phyloP scores from a whole-genome alignment of 2,329 filamentous ascomycete genomes.

The Colletotrichum liaoningense region DNA sequence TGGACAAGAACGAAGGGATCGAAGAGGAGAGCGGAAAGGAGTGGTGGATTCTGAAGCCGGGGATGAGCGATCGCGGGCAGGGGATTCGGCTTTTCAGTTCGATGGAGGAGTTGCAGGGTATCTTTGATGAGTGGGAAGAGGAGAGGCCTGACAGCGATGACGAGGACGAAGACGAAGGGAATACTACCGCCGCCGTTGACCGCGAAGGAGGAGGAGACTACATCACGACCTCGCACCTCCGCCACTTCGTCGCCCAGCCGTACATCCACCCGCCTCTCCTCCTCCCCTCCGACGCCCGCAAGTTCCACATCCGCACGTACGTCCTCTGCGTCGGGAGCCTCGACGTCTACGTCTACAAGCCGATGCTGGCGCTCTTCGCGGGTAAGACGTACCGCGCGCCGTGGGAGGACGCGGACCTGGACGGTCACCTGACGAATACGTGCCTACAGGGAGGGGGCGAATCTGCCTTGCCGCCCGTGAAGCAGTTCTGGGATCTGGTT shows the following conservation, averaged over 20 bases:
- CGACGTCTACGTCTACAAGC: constrained; percentile 85
- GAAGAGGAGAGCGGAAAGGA: constrained; percentile 60
- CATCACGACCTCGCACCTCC: constrained; percentile 89
- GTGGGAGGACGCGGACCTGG: constrained; percentile 64
- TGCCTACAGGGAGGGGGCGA: constrained; percentile 78
- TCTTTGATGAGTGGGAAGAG: constrained; percentile 93
- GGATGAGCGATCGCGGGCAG: constrained; percentile 96
- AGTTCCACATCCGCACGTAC: constrained; percentile 96
- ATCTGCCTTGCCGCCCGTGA: constrained; percentile 70
- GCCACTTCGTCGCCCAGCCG: constrained; percentile 95
- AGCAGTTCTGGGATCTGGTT: constrained; percentile 77
- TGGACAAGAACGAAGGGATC: constrained; percentile 69
- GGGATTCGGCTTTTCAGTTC: constrained; percentile 91
- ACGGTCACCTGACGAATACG: constrained; percentile 91
- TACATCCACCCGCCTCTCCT: constrained; percentile 93
- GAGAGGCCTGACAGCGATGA: constrained; percentile 74
- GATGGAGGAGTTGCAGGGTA: constrained; percentile 83
- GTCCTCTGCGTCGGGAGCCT: constrained; percentile 84
- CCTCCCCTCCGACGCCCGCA: constrained; percentile 73
- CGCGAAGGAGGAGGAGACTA: constrained; percentile 50
- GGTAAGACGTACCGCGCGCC: constrained; percentile 78
- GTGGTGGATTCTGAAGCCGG: constrained; percentile 99
- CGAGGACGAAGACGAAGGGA: constrained; percentile 61
- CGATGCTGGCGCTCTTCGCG: constrained; percentile 95
- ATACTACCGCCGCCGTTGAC: constrained; percentile 41